Base-by-base conservation (phyloP, 169 alveolate genomes). In the Babesia divergens region DNA sequence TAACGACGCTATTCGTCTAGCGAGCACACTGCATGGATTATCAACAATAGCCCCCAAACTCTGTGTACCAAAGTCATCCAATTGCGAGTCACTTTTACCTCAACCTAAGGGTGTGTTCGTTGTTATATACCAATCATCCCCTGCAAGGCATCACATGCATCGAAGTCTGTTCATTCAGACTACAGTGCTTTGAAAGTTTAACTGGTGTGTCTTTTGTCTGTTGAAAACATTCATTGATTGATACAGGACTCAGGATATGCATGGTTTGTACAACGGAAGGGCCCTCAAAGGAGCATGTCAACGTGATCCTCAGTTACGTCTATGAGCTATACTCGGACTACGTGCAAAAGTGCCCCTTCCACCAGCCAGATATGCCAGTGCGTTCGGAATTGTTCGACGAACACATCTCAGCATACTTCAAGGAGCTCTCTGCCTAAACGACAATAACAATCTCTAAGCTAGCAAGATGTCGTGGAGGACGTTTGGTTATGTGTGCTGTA, bases 1-100 rank as follows among this genome's bases (percentile, higher is more conserved):
- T 38, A 95, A 95, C 74, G 98, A 95, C 69, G 91, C 87, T 11
- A 94, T 95, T 59, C 77, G 98, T 42, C 83, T 94, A 43, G 98
- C 98, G 14, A 94, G 98, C 52, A 95, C 98, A 54, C 91, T 95
- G 50, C 98, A 95, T 83, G 97, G 98, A 24, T 82, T 95, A 59
- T 91, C 95, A 24, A 93, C 97, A 22, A 94, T 95, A 20, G 93
- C 98, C 28, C 91, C 93, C 31, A 91, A 94, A 56, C 83, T 95
- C 35, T 91, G 96, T 20, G 82, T 82, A 32, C 74, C 84, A 52
- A 65, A 82, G 38, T 37, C 55, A 40, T 68, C 32, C 24, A 29
- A 42, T 7, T 32, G 26, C 42, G 14, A 29, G 6, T 5, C 79
- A 2, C 29, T 70, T 29, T 29, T 80, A 32, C 84, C 83, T 18